phyloP scores from a whole-genome alignment of 805 yeast species.

The Metschnikowia aberdeeniae region DNA sequence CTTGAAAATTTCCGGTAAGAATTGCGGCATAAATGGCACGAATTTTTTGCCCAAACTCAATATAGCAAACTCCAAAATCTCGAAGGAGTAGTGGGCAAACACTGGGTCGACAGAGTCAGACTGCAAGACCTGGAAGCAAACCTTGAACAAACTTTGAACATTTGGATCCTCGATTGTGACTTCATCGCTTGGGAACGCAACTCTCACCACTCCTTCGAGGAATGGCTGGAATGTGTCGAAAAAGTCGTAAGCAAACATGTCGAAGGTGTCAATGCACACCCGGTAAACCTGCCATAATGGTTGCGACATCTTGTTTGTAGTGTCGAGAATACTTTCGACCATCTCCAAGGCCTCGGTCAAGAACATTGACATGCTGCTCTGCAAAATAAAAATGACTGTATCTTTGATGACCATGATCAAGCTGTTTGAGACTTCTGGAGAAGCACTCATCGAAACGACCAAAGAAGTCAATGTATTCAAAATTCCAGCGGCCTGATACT shows the following conservation, averaged over 20 bases:
- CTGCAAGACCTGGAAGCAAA: conserved; percentile 34
- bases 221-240: conserved; percentile 55
- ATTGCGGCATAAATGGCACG: conserved; percentile 29
- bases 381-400: conserved; percentile 31
- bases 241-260: conserved; percentile 56
- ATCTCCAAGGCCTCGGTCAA: conserved; percentile 39
- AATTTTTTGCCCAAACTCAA: conserved; percentile 30
- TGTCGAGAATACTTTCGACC: conserved; percentile 51
- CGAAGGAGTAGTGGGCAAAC: conserved; percentile 38
- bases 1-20: conserved; percentile 33
- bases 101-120: conserved; percentile 36
- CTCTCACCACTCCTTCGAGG: conserved; percentile 49
- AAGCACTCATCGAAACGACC: conserved; percentile 39
- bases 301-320: conserved; percentile 50
- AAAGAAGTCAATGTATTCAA: conserved; percentile 40
- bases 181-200: conserved; percentile 42
- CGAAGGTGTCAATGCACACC: conserved; percentile 49
- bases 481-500: conserved; percentile 42
- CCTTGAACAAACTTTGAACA: conserved; percentile 35
- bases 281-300: conserved; percentile 50
- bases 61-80: conserved; percentile 33
- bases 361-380: conserved; percentile 38
- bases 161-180: conserved; percentile 35
- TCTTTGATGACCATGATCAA: conserved; percentile 33
- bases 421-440: conserved; percentile 34